Base-by-base conservation (phyloP, 1,284 basidiomycete genomes). In the Volvariella volvacea region DNA sequence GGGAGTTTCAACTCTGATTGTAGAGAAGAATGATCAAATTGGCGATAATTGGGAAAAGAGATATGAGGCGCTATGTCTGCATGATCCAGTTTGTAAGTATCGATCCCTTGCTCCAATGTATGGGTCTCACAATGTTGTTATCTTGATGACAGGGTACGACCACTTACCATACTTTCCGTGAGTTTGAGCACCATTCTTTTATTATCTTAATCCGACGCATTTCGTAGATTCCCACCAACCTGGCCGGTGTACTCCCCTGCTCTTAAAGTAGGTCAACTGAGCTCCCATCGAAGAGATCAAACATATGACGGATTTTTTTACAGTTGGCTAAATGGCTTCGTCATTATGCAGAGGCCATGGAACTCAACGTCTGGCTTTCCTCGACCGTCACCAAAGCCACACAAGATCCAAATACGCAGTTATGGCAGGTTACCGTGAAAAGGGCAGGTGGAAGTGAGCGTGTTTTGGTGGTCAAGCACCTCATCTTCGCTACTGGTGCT, bases 31-130 rank as follows among this genome's bases (percentile, higher is more conserved):
- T 43, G 55, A 61, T 17, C 66, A 76, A 16, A 67, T 83, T 10
- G 82, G 80, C 0, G 73, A 82, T 57, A 73, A 74, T 49, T 84
- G 81, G 80, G 63, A 78, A 47, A 61, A 64, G 31, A 63, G 83
- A 36, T 84, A 84, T 52, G 70, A 79, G 50, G 71, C 76, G 2
- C 61, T 84, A 31, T 83, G 75, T 49, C 63, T 85, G 30, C 80
- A 86, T 54, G 77, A 80, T 56, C 74, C 80, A 12, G 76, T 83
- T 31, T 80, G 78, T 80, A 51, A 67, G 76, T 70, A 17, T 3
- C 17, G 8, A 7, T 36, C 19, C 19, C 34, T 36, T 36, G 6
- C 34, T 15, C n/a, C 15, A 6, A 7, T 36, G 8, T 15, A 6
- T 28, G 6, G 25, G 6, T 6, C 6, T 28, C 12, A 28, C 25